Evolutionary conservation across 75 land plant species (phyloP).

Genomic region (Ceratopteris richardii): DNA sequence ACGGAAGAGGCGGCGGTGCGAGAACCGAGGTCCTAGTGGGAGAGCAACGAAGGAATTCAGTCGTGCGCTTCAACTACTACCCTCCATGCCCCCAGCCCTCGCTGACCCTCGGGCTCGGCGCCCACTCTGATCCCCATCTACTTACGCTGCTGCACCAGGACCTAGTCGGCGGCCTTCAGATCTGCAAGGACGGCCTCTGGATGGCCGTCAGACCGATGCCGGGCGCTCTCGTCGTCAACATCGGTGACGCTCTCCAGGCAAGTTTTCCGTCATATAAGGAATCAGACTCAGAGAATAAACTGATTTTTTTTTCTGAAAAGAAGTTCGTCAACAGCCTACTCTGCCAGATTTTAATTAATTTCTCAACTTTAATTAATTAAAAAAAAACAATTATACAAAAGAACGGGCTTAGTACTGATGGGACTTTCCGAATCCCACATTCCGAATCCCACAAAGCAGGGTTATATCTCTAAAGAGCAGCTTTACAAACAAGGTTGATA

Average conservation of each 20-base stretch:
- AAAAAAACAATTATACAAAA: too few species aligned
- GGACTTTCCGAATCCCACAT: too few species aligned
- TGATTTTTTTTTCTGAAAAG: too few species aligned
- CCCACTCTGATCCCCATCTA: slow-evolving; percentile 39
- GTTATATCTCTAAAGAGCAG: too few species aligned
- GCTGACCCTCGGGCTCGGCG: slow-evolving; percentile 26
- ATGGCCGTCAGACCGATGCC: slow-evolving; percentile 14
- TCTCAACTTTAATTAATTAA: too few species aligned
- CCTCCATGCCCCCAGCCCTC: slow-evolving; percentile 51
- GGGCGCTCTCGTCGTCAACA: slow-evolving; percentile 5
- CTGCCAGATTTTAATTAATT: too few species aligned
- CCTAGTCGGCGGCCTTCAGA: slow-evolving; percentile 46
- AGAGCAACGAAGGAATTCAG: neutral
- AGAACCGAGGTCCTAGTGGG: neutral
- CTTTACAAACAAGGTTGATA: too few species aligned
- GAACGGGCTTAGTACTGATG: too few species aligned
- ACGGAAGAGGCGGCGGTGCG: neutral
- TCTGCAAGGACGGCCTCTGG: slow-evolving; percentile 31
- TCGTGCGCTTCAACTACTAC: slow-evolving; percentile 25
- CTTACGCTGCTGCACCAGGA: slow-evolving; percentile 45
- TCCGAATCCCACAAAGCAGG: too few species aligned
- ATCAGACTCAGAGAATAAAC: too few species aligned
- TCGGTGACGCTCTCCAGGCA: slow-evolving; percentile 15
- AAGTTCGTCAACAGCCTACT: too few species aligned
- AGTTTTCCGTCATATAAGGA: too few species aligned